phyloP scores from a whole-genome alignment of 805 yeast species.

The Candida ficus region DNA sequence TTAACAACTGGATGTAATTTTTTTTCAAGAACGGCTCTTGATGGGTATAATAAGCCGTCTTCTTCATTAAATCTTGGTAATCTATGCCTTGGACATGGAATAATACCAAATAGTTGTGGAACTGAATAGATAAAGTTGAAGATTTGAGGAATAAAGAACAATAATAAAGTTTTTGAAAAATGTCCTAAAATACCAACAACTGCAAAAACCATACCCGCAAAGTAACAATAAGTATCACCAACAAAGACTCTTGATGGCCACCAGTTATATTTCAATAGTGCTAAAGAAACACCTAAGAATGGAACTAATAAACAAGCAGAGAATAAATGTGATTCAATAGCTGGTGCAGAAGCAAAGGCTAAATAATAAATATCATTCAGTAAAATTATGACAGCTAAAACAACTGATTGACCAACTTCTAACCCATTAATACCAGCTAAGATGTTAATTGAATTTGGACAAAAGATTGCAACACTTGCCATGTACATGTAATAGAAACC shows the following conservation, averaged over 20 bases:
- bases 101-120: conserved; percentile 84
- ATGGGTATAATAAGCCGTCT: conserved; percentile 74
- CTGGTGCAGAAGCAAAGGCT: conserved; percentile 44
- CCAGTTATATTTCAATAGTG: conserved; percentile 74
- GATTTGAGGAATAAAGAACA: conserved; percentile 88
- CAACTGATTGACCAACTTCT: conserved; percentile 92
- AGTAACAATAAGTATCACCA: conserved; percentile 97
- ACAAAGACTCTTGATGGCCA: conserved; percentile 92
- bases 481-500: conserved; percentile 78
- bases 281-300: conserved; percentile 77
- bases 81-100: conserved; percentile 95
- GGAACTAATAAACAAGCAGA: conserved; percentile 80
- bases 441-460: conserved; percentile 94
- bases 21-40: conserved; percentile 41
- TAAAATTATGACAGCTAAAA: conserved; percentile 65
- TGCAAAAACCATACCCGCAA: conserved; percentile 98
- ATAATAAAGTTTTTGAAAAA: conserved; percentile 84
- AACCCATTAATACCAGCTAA: conserved; percentile 95
- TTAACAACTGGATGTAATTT: conserved; percentile 30
- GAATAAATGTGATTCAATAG: conserved; percentile 77
- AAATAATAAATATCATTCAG: conserved; percentile 74
- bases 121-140: conserved; percentile 82
- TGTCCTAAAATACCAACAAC: conserved; percentile 95
- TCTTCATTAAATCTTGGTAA: conserved; percentile 68
- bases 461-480: conserved; percentile 87